These are phyloP conservation scores for Drosera spatulata DNA, from an alignment of 179 eudicot genomes.

Conservation along the genomic window DNA sequence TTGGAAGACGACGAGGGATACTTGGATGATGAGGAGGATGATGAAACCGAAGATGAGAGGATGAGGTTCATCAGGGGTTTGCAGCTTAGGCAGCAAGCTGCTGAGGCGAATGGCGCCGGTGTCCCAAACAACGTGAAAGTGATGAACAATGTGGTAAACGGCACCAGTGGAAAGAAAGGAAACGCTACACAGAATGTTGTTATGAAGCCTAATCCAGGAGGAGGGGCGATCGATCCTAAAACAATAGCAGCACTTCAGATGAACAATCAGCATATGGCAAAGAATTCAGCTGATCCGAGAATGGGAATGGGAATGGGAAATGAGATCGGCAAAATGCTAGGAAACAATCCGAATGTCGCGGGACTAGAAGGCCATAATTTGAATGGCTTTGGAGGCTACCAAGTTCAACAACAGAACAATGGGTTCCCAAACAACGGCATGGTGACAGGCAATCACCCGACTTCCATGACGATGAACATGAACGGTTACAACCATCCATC, in stretches of 20 bases:
- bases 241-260: conserved; percentile 24
- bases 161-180: conserved; percentile 25
- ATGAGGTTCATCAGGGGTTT: conserved; percentile 21
- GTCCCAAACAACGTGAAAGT: conserved; percentile 15
- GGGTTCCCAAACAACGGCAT: conserved; percentile 12
- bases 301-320: conserved; percentile 26
- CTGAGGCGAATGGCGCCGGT: conserved; percentile 5
- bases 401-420: conserved; percentile 13
- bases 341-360: conserved; percentile 13
- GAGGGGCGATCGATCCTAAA: conserved; percentile 21
- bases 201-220: conserved; percentile 20
- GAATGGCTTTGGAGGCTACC: conserved; percentile 18
- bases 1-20: conserved; percentile 18
- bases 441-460: conserved; percentile 15
- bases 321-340: conserved; percentile 31
- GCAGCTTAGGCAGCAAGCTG: conserved; percentile 24
- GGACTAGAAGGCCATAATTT: conserved; percentile 10
- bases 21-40: conserved; percentile 11
- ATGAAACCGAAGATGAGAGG: conserved; percentile 13
- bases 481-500: conserved; percentile 21
- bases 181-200: conserved; percentile 26
- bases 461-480: conserved; percentile 36
- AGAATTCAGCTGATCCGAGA: conserved; percentile 7
- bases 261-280: conserved; percentile 21
- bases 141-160: conserved; percentile 16